Base-by-base conservation (phyloP, 305 asterid species). In the Fraxinus velutina region DNA sequence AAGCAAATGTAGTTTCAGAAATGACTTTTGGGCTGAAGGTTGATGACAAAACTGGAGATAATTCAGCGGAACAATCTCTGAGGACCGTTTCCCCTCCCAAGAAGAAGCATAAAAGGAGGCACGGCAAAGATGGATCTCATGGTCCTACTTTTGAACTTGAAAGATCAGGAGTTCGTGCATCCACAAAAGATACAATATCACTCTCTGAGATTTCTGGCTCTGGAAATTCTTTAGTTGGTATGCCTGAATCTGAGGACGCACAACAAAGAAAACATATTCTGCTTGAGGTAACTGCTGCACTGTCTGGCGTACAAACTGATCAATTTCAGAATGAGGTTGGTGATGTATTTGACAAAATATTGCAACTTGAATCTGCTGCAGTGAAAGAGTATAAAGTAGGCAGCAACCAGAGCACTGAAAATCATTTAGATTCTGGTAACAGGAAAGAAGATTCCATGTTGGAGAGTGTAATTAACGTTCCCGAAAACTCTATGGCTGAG, bases 41-140 rank as follows among this genome's bases (percentile, higher is more conserved):
- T 73, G 81, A 81, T 30, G 85, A 83, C 27, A 60, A 68, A 77
- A 81, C 76, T n/a, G 33, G 64, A 3, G 78, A 17, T 57, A 77
- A 36, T 81, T 78, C 84, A 13, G 79, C 36, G 4, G 89, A 77
- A 72, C 80, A 80, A 70, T 52, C 22, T 73, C 15, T 36, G 79
- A 83, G 44, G 42, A 74, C 85, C 64, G 62, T 75, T 44, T 78
- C 85, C 79, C 86, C 71, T 81, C 75, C 82, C 10, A 86, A 86
- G 89, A 89, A 87, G 86, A 93, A 84, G 81, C 87, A 73, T 27
- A 90, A 89, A 82, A 19, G 70, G 77, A 85, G 78, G 73, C 84
- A 85, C 55, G n/a, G 60, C 30, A 78, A 80, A 82, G 87, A 84
- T 83, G 72, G 1, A 73, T 9, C 64, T 79, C 86, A n/a, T 33